A percentile compares a stretch with the other conserved stretches of the same genome.
phyloP scores from a whole-genome alignment of 2,329 filamentous ascomycete genomes.

The Magnaporthales sp. region DNA sequence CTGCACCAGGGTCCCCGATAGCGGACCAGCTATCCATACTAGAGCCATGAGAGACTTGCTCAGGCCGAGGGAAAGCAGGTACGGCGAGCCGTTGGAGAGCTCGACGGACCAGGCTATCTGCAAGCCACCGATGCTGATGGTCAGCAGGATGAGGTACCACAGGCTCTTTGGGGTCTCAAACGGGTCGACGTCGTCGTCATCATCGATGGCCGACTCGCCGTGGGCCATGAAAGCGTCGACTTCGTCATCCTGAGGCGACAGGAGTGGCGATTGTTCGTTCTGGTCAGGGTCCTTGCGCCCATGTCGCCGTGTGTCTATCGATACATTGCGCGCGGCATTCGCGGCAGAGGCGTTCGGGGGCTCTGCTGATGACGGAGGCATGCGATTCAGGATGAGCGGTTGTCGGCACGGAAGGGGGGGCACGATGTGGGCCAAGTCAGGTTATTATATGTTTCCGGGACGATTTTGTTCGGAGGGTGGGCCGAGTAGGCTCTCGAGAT shows the following conservation, averaged over 20 bases:
- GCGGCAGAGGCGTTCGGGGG: conserved; percentile 16
- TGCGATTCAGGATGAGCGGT: conserved; percentile 11
- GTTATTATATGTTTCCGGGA: neutral
- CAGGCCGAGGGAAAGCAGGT: conserved; percentile 69
- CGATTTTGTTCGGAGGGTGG: neutral
- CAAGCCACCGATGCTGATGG: conserved; percentile 76
- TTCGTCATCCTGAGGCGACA: conserved; percentile 29
- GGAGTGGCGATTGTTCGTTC: conserved; percentile 39
- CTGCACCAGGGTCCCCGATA: conserved; percentile 72
- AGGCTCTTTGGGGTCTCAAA: conserved; percentile 66
- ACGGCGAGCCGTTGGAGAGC: conserved; percentile 84
- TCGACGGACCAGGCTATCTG: conserved; percentile 97
- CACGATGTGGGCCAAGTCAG: neutral
- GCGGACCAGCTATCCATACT: conserved; percentile 76
- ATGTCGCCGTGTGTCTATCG: conserved; percentile 13
- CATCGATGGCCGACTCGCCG: conserved; percentile 6
- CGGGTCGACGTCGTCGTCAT: conserved; percentile 33
- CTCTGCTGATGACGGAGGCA: conserved; percentile 29
- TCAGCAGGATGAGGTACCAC: conserved; percentile 80
- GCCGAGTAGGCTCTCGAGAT: neutral
- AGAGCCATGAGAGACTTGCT: conserved; percentile 76
- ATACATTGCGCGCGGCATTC: conserved; percentile 10
- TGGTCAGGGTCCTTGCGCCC: conserved; percentile 11
- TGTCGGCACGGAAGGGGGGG: no score
- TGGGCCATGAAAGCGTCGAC: conserved; percentile 20